Evolutionary conservation across 176 grass and related monocot species (phyloP).

Genomic region (Eleusine indica): DNA sequence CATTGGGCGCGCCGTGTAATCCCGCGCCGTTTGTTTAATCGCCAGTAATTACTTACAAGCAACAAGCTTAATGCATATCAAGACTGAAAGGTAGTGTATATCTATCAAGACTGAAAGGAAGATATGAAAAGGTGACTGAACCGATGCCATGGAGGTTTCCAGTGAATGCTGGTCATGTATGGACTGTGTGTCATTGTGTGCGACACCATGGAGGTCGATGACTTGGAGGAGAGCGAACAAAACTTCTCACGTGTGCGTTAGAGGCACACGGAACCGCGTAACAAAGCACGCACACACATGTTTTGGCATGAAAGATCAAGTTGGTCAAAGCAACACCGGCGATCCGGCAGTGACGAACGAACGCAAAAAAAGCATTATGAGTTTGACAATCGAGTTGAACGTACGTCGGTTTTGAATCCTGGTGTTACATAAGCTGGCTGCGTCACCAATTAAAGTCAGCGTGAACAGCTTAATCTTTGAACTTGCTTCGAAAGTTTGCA

Average conservation of each 20-base stretch:
- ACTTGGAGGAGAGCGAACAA: neutral
- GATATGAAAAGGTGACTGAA: neutral
- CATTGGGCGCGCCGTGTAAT: constrained; percentile 24
- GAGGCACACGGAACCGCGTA: constrained; percentile 22
- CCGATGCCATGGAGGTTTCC: constrained; percentile 9
- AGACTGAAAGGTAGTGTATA: neutral
- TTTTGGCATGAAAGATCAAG: constrained; percentile 16
- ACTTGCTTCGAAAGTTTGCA: constrained; percentile 4
- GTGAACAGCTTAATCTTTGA: constrained; percentile 12
- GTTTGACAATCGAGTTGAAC: neutral
- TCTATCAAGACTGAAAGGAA: neutral
- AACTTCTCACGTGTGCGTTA: neutral
- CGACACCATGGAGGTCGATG: neutral
- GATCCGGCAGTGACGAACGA: neutral
- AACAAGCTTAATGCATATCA: neutral
- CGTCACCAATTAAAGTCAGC: neutral
- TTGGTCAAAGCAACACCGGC: constrained; percentile 5
- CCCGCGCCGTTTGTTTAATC: constrained; percentile 28
- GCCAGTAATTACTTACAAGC: constrained; percentile 17
- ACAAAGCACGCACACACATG: no score
- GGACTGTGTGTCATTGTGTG: neutral
- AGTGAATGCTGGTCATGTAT: neutral
- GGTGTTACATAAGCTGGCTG: neutral
- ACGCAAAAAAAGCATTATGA: neutral
- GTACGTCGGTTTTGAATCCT: neutral